phyloP scores from a whole-genome alignment of 192 early-diverging fungal species.

The Podila horticola region DNA sequence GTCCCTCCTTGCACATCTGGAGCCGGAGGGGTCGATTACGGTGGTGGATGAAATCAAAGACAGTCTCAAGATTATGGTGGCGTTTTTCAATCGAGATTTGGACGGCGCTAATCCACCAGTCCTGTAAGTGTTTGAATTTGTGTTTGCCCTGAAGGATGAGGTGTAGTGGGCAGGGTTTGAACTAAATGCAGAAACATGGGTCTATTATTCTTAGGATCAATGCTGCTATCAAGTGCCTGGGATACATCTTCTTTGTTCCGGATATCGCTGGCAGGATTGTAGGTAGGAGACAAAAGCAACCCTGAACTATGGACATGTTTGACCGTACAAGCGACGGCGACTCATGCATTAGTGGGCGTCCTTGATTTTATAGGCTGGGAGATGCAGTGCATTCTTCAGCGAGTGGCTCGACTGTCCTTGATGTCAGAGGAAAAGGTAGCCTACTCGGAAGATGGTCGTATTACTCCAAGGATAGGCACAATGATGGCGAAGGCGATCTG shows the following conservation, averaged over 20 bases:
- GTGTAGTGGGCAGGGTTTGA: too few relatives aligned
- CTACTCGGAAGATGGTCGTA: neutral
- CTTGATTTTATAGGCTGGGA: neutral
- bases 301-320: neutral
- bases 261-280: slow-evolving; percentile 1
- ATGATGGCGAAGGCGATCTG: neutral
- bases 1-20: neutral
- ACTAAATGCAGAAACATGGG: neutral
- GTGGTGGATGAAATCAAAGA: neutral
- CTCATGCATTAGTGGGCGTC: neutral
- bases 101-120: neutral
- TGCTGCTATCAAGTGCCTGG: neutral
- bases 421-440: neutral
- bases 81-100: neutral
- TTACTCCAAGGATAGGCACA: neutral
- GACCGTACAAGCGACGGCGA: neutral
- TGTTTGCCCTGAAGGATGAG: too few relatives aligned
- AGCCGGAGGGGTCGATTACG: neutral
- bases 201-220: neutral
- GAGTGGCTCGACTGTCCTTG: neutral
- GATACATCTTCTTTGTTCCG: neutral
- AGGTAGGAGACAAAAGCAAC: neutral
- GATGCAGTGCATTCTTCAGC: neutral
- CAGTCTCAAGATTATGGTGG: neutral
- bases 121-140: neutral